These are phyloP conservation scores for Westerdykella sp. DNA, from an alignment of 2,329 filamentous ascomycete species.

Conservation along the genomic window DNA sequence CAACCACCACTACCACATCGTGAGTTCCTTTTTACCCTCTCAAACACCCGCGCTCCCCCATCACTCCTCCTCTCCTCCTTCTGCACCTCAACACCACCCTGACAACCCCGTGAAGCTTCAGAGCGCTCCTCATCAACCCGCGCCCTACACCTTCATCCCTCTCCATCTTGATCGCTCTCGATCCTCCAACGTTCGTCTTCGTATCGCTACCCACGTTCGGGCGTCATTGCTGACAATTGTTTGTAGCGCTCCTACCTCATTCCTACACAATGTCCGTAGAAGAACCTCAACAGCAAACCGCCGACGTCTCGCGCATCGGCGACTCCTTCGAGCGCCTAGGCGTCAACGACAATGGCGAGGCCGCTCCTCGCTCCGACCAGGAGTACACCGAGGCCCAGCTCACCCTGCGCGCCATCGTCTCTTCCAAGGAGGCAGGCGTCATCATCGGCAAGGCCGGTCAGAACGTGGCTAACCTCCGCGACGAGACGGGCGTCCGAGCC, in stretches of 20 bases:
- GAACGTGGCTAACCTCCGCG: conserved; percentile 93
- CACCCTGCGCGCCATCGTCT: conserved; percentile 94
- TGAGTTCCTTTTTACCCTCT: conserved; percentile 18
- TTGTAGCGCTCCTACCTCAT: conserved; percentile 24
- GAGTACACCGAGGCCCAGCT: conserved; percentile 91
- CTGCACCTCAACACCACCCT: conserved; percentile 5
- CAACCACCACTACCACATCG: conserved; percentile 11
- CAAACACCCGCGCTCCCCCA: conserved; percentile 7
- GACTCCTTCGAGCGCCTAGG: conserved; percentile 40
- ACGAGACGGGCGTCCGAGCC: conserved; percentile 96
- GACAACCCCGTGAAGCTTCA: not conserved
- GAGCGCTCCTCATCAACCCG: conserved; percentile 2
- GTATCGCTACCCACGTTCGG: not conserved
- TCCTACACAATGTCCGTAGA: conserved; percentile 40
- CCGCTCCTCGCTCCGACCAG: conserved; percentile 85
- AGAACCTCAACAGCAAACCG: conserved; percentile 29
- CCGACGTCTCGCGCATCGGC: conserved; percentile 34
- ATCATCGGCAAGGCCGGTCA: conserved; percentile 99
- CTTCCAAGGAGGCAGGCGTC: conserved; percentile 96
- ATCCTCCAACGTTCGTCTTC: not conserved
- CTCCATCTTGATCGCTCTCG: not conserved
- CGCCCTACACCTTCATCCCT: conserved; percentile 1
- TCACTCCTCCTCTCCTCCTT: conserved; percentile 5
- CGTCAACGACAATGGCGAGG: conserved; percentile 59
- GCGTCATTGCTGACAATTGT: not conserved